Percentiles rank a stretch among this genome's conserved stretches.
phyloP scores from a whole-genome alignment of 371 early-diverging fungal species.

The Mucor irregularis region DNA sequence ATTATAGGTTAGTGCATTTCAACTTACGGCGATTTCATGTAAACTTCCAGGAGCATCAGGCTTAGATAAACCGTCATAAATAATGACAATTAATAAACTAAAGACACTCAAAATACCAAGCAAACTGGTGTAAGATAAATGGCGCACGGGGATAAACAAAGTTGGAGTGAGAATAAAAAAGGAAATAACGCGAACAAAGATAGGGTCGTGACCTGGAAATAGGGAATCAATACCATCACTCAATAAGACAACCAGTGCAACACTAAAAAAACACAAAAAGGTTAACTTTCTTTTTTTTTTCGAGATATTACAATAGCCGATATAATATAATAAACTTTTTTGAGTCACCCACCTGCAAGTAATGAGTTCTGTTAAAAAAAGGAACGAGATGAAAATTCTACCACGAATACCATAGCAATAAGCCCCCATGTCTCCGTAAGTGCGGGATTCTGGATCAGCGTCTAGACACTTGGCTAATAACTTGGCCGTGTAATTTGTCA shows the following conservation, averaged over 20 bases:
- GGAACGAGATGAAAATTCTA: slow-evolving; percentile 41
- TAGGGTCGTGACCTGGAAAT: slow-evolving; percentile 30
- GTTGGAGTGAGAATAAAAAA: slow-evolving; percentile 46
- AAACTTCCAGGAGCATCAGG: slow-evolving; percentile 59
- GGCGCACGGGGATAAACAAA: slow-evolving; percentile 49
- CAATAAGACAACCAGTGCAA: slow-evolving; percentile 44
- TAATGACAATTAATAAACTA: slow-evolving; percentile 41
- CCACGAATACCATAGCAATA: slow-evolving; percentile 64
- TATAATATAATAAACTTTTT: background rate
- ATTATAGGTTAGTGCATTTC: background rate
- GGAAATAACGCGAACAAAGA: slow-evolving; percentile 30
- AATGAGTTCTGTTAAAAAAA: slow-evolving; percentile 69
- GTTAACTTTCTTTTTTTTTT: background rate
- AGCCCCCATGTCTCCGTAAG: slow-evolving; percentile 72
- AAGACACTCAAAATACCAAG: slow-evolving; percentile 52
- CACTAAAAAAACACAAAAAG: slow-evolving; percentile 18
- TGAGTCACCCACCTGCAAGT: slow-evolving; percentile 47
- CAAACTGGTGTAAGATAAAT: slow-evolving; percentile 52
- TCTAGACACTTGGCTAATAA: slow-evolving; percentile 63
- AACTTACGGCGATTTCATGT: slow-evolving; percentile 53
- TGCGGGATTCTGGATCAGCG: slow-evolving; percentile 42
- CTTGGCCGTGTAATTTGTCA: slow-evolving; percentile 69
- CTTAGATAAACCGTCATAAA: slow-evolving; percentile 53
- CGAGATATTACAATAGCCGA: background rate
- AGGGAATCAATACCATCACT: slow-evolving; percentile 41